Conservation (phyloP, 352 stramenopile species). For the Phytopythium delawarense region DNA sequence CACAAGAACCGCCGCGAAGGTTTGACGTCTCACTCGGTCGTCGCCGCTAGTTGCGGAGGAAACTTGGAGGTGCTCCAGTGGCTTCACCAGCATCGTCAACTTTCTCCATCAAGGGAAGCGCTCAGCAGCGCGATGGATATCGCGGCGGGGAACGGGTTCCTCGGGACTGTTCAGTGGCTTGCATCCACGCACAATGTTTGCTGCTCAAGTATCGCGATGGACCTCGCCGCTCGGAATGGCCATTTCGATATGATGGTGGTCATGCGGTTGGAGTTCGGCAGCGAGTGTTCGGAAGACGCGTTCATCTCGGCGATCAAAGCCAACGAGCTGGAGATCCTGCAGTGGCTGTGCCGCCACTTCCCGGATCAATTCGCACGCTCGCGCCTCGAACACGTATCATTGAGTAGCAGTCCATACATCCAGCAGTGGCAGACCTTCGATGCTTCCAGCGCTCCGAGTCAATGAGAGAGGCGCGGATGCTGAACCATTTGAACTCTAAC, state of each 20-base stretch:
- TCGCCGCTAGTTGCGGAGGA: slow-evolving; percentile 12
- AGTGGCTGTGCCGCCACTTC: neutral
- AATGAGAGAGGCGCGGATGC: no score
- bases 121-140: neutral
- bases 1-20: slow-evolving; percentile 15
- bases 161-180: no score
- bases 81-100: slow-evolving; percentile 3
- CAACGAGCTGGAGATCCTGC: neutral
- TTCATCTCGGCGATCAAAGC: neutral
- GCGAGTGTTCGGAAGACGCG: neutral
- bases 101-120: neutral
- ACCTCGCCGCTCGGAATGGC: slow-evolving; percentile 6
- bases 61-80: slow-evolving; percentile 24
- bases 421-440: no score
- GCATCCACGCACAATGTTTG: no score
- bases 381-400: no score
- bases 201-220: neutral
- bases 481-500: no score
- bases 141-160: no score
- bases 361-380: no score
- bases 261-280: neutral
- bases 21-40: slow-evolving; percentile 4
- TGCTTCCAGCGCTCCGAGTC: no score
- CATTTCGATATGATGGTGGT: slow-evolving; percentile 8
- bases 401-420: no score